Conservation (phyloP, 2,329 filamentous ascomycete genomes). For the Penicillium sp. region DNA sequence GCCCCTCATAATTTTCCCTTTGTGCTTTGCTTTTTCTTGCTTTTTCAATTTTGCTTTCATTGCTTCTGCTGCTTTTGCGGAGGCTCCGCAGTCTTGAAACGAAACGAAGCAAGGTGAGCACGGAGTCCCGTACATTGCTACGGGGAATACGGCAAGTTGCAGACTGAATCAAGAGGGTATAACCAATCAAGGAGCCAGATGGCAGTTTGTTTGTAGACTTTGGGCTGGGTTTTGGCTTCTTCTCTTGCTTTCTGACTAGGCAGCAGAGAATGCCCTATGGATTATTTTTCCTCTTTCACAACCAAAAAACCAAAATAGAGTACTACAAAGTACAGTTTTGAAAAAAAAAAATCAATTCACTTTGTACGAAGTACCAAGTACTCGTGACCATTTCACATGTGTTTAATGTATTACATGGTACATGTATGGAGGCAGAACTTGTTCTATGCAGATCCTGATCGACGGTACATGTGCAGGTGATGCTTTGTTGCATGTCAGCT, state of each 20-base stretch:
- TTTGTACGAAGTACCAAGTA: too few relatives aligned
- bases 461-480: slow-evolving; percentile 23
- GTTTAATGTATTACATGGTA: background rate
- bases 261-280: slow-evolving; percentile 13
- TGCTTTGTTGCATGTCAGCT: slow-evolving; percentile 23
- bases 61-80: background rate
- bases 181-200: slow-evolving; percentile 2
- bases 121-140: background rate
- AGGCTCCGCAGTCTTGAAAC: slow-evolving; percentile 8
- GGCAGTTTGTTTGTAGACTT: slow-evolving; percentile 8
- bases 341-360: too few relatives aligned
- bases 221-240: background rate
- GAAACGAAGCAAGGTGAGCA: slow-evolving; percentile 1
- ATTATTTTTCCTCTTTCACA: background rate
- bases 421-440: background rate
- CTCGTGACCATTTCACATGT: background rate
- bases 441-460: slow-evolving; percentile 18
- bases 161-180: background rate
- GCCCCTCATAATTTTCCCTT: background rate
- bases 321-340: too few relatives aligned
- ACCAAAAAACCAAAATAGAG: background rate
- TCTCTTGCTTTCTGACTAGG: slow-evolving; percentile 2
- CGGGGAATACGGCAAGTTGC: slow-evolving; percentile 12
- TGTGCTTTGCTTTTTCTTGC: background rate
- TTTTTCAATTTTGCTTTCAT: too few relatives aligned